Evolutionary conservation across 2,329 filamentous ascomycete species (phyloP), one percentile per base, ranked within the genome.

Genomic region (Fusarium chuoi): DNA sequence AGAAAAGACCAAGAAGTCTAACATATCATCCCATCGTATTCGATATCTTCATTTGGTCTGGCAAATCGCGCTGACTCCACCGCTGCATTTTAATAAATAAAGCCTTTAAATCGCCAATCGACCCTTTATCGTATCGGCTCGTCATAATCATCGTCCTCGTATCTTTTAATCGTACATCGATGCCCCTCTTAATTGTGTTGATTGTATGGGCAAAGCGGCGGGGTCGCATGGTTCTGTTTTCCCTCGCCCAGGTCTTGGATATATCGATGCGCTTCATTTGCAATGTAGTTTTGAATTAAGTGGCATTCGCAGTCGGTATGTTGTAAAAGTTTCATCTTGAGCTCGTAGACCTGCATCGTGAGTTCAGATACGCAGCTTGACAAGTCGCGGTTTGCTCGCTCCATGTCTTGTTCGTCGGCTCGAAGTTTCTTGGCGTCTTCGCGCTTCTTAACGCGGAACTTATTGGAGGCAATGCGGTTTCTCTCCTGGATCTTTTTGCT

Each of bases 391-490:
- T 77, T 73, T 24, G 41, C 26, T 4, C 48, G 59, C 39, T 78
- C 67, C 54, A 79, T 68, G 10, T 49, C 63, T 38, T 72, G n/a
- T 20, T 78, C 74, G 24, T 73, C 44, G 2, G 41, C 24, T 24
- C 69, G 61, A 17, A 79, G 74, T 17, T 41, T 71, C 7, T 36
- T 60, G 3, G 68, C 65, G 18, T 74, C 65, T 13, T 74, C 69
- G 2, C 68, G 66, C 44, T 78, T 79, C 52, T 70, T 77, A 33
- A 68, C 20, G 3, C 78, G 75, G 36, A 78, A 78, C 35, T 72
- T 78, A 59, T 75, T 79, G 54, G 78, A 77, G 7, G 78, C 77
- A 14, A 76, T 26, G 15, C 78, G 76, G 24, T 76, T 79, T n/a
- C 76, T 63, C 35, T 71, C 68, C 5, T 76, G 75, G 0, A 72